Evolutionary conservation across 441 rosid genomes (phyloP), one percentile per base, ranked within the genome.

Genomic region (Pelargonium fulgidum): DNA sequence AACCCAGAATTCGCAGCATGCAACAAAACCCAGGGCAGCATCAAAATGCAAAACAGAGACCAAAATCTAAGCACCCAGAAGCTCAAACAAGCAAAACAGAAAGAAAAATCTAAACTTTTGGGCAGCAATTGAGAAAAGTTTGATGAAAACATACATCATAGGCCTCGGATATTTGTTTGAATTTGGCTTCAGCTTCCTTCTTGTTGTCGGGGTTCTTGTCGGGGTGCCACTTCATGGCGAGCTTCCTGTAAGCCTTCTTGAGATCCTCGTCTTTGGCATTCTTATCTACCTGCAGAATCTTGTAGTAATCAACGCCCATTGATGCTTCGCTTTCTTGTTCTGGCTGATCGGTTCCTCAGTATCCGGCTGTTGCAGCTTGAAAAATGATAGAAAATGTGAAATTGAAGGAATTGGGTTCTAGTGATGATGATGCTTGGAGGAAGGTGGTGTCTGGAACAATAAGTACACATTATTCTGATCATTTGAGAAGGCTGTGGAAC

Each of bases 191-290:
- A 29, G 96, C 90, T 5, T 89, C 93, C 39, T 85, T 87, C 76
- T 89, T 89, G 80, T 82, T 89, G 72, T 72, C 84, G 6, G 90
- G 95, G 75, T 89, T 90, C 80, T 91, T 86, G 72, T 90, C 97
- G 70, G 92, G 92, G 78, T 89, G 95, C 93, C 95, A 89, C 65
- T 87, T 91, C 97, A 91, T 89, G 24, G 93, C 93, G 45, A 89
- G 89, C 62, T 84, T 91, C 62, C 92, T 75, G 65, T 89, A 89
- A 33, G 92, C 91, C 73, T 85, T 91, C 85, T 88, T 89, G 78
- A 91, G 80, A 68, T 91, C 96, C 19, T 91, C 96, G 62, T 91
- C 96, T 62, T 68, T 89, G 2, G 89, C 86, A 66, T 72, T 77
- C 74, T 74, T 78, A 72, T 85, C 91, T 4, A 91, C 93, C 73